phyloP scores from a whole-genome alignment of 176 grass and related monocot genomes.

The Elymus sibiricus region DNA sequence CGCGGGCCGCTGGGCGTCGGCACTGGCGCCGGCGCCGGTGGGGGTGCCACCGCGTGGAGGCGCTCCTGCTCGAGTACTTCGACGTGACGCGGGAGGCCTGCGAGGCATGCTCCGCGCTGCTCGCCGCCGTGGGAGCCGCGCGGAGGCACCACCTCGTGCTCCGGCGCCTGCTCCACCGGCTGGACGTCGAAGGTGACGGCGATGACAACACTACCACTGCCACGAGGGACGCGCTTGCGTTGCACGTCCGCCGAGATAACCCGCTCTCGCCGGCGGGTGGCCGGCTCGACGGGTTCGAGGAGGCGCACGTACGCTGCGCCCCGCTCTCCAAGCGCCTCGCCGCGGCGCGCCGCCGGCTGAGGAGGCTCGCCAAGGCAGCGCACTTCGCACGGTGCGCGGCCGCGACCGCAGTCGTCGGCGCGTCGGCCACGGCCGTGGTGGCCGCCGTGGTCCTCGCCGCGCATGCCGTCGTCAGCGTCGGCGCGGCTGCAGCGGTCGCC shows the following conservation, averaged over 20 bases:
- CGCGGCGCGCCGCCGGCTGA: conserved; percentile 23
- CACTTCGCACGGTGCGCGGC: conserved; percentile 31
- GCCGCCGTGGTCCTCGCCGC: conserved; percentile 28
- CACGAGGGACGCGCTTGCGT: conserved; percentile 22
- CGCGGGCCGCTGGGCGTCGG: background rate
- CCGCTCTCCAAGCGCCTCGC: conserved; percentile 40
- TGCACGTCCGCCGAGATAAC: conserved; percentile 47
- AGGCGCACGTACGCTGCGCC: conserved; percentile 36
- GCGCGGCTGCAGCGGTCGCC: background rate
- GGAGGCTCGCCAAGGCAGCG: conserved; percentile 10
- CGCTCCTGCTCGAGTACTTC: conserved; percentile 69
- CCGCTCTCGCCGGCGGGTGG: conserved; percentile 31
- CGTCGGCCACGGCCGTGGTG: conserved; percentile 33
- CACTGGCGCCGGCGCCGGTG: background rate
- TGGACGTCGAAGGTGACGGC: background rate
- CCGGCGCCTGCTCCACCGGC: conserved; percentile 35
- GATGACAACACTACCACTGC: background rate
- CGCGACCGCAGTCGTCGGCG: conserved; percentile 15
- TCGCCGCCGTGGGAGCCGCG: conserved; percentile 44
- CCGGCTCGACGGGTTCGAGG: conserved; percentile 36
- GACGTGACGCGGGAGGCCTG: conserved; percentile 59
- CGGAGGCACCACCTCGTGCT: conserved; percentile 51
- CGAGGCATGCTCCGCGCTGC: conserved; percentile 54
- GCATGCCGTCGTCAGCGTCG: conserved; percentile 41
- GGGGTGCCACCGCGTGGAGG: background rate